These are phyloP conservation scores for Adansonia digitata DNA, from an alignment of 345 rosid species.

Conservation along the genomic window DNA sequence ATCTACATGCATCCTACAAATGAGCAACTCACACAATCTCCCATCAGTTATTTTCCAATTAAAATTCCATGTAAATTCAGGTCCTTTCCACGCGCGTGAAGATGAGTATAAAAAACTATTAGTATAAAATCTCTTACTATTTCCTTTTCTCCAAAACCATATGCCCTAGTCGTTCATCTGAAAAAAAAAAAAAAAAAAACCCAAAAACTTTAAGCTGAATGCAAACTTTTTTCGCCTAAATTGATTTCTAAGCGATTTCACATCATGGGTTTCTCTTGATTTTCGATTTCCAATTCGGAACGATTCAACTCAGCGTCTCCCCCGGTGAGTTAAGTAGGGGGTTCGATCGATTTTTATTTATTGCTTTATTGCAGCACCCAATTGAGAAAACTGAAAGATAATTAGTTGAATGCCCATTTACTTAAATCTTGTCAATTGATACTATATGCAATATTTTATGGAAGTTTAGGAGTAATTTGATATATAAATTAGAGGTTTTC, in stretches of 20 bases:
- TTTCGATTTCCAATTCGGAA: background rate
- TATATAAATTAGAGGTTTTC: background rate
- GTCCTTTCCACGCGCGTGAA: background rate
- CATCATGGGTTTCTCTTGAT: background rate
- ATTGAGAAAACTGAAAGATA: background rate
- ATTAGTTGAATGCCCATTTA: background rate
- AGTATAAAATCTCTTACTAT: background rate
- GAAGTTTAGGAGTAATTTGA: background rate
- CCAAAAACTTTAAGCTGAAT: background rate
- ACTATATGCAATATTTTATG: background rate
- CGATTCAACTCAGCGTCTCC: background rate
- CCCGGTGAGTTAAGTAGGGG: constrained; percentile 7
- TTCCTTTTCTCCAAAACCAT: background rate
- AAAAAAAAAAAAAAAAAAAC: background rate
- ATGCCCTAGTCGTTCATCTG: constrained; percentile 7
- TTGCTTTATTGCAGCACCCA: constrained; percentile 1
- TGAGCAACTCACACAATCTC: no score
- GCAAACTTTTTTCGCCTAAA: background rate
- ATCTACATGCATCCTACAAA: background rate
- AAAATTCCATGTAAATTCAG: background rate
- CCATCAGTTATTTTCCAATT: background rate
- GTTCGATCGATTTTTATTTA: constrained; percentile 6
- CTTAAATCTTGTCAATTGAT: background rate
- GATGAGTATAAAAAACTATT: background rate
- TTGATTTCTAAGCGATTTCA: background rate